Base-by-base conservation (phyloP, 2,329 filamentous ascomycete species). In the Aspergillus quadrilineatus region DNA sequence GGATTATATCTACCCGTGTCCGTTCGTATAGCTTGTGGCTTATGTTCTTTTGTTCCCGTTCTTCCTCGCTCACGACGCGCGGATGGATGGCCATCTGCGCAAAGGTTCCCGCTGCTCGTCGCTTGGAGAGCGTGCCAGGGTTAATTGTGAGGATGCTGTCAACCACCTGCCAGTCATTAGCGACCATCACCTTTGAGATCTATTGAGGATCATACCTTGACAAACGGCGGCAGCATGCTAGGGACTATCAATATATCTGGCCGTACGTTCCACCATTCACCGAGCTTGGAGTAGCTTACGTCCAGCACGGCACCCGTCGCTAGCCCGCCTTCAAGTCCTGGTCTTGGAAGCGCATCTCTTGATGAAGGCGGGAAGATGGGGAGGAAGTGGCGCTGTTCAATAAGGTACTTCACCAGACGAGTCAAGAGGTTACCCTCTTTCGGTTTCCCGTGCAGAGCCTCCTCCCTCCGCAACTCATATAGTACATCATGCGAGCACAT, bases 111-210 rank as follows among this genome's bases (percentile, higher is more conserved):
- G 92, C 82, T 1, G 88, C 92, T 57, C 86, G 87, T 55, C 89
- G 85, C 75, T 96, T 97, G 14, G 91, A 94, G 34, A 96, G 77
- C 49, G 85, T 87, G 4, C 94, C 93, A 0, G 94, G 93, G 71
- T 99, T 99, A 67, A 99, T 88, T 10, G 92, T 86, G 6, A 97
- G 75, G 0, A 97, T 92, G 63, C 88, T 90, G 68, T 97, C 90
- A 9, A 97, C 87, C 42, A 97, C 91, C 92, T 96, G 64, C 9
- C 28, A 10, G 30, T 36, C 3, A 15, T 54, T 28, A 47, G 28
- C 22, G 37, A 7, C 9, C 7, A n/a, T 8, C 30, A 6, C 29
- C 8, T 6, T 7, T 6, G 12, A 26, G 14, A 9, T 47, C 9
- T 7, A 22, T 22, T 9, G 10, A 6, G 28, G 70, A 29, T 14